A percentile compares a stretch with the other conserved stretches of the same genome.
These are phyloP conservation scores for Schizochytrium sp. DNA, from an alignment of 108 stramenopile species.

Conservation along the genomic window DNA sequence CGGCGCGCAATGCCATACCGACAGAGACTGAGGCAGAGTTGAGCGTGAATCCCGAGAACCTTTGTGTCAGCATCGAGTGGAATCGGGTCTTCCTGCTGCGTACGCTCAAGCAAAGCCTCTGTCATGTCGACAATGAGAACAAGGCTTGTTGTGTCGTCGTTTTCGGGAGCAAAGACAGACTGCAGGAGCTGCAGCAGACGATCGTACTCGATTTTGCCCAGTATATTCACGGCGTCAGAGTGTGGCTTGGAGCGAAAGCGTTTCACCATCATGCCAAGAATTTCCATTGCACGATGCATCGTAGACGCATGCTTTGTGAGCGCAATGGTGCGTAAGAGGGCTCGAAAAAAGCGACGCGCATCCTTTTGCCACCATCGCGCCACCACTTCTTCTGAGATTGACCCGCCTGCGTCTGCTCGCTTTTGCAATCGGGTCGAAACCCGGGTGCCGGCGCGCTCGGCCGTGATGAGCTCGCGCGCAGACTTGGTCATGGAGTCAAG, in stretches of 20 bases:
- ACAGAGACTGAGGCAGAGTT: not conserved
- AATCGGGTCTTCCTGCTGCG: not conserved
- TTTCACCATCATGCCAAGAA: conserved; percentile 15
- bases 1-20: not conserved
- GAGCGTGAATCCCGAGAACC: not conserved
- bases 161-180: not conserved
- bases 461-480: conserved; percentile 2
- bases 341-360: not conserved
- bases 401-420: not conserved
- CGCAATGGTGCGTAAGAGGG: not conserved
- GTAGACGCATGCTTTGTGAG: not conserved
- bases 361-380: not conserved
- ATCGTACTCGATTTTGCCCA: not conserved
- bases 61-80: not conserved
- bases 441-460: not conserved
- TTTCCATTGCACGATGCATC: not conserved
- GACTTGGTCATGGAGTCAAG: not conserved
- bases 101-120: not conserved
- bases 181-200: not conserved
- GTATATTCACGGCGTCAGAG: not conserved
- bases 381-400: not conserved
- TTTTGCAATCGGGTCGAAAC: not conserved
- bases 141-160: not conserved
- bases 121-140: not conserved
- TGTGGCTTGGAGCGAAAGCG: not conserved